phyloP scores from a whole-genome alignment of 257 asterid genomes.

The Nicotiana knightiana region DNA sequence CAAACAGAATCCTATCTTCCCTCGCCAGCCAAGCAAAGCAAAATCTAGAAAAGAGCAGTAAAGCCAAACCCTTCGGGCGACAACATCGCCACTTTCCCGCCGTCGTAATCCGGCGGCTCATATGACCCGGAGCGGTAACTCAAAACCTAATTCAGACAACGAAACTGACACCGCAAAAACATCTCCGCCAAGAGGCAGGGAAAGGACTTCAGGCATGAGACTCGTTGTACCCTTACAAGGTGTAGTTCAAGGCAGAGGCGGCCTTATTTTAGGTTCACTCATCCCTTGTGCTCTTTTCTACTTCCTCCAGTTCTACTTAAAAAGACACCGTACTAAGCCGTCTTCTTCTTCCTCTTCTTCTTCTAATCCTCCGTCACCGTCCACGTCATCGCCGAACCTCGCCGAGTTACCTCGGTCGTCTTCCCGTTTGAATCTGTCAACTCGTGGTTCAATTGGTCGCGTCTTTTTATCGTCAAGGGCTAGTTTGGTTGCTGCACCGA shows the following conservation, averaged over 20 bases:
- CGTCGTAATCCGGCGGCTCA: conserved; percentile 16
- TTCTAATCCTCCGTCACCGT: conserved; percentile 39
- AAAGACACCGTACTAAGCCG: conserved; percentile 62
- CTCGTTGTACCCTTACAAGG: conserved; percentile 92
- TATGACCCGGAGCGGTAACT: conserved; percentile 28
- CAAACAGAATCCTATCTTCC: conserved; percentile 41
- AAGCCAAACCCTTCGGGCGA: conserved; percentile 8
- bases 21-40: conserved; percentile 30
- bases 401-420: conserved; percentile 57
- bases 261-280: conserved; percentile 75
- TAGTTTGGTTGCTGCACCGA: conserved; percentile 48
- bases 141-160: conserved; percentile 14
- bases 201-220: conserved; percentile 54
- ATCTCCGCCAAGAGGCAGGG: not conserved
- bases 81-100: not conserved
- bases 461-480: conserved; percentile 58
- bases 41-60: conserved; percentile 25
- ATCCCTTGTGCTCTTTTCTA: conserved; percentile 87
- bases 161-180: conserved; percentile 23
- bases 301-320: conserved; percentile 76
- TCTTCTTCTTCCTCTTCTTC: conserved; percentile 23
- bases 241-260: conserved; percentile 88
- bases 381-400: conserved; percentile 44
- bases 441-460: conserved; percentile 55
- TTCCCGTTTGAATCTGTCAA: conserved; percentile 58